Evolutionary conservation across 176 grass and related monocot genomes (phyloP).

Genomic region (Secale cereale): DNA sequence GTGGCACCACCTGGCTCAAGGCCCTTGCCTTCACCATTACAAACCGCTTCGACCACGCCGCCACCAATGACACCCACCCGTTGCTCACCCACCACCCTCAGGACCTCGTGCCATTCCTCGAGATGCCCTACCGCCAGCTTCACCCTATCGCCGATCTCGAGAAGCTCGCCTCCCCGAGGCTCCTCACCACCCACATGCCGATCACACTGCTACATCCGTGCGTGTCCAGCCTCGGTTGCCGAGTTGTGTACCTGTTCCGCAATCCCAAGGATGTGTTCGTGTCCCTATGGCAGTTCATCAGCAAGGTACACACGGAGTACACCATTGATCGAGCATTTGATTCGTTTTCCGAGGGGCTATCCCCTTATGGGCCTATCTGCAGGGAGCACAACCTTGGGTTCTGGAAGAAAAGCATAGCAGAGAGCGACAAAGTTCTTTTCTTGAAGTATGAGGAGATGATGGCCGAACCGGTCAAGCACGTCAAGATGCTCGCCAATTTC

Average conservation of each 20-base stretch:
- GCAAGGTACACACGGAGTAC: neutral
- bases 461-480: neutral
- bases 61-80: neutral
- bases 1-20: conserved; percentile 50
- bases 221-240: neutral
- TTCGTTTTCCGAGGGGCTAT: neutral
- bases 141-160: neutral
- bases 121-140: neutral
- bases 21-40: conserved; percentile 7
- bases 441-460: neutral
- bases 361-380: neutral
- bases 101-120: neutral
- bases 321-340: neutral
- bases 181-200: neutral
- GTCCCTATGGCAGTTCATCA: neutral
- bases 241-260: neutral
- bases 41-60: neutral
- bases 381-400: neutral
- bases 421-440: neutral
- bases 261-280: conserved; percentile 12
- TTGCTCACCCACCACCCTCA: neutral
- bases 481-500: neutral
- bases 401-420: neutral
- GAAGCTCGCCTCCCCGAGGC: neutral
- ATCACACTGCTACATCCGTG: neutral